Evolutionary conservation across 768 basidiomycete species (phyloP), one percentile per base, ranked within the genome.

Genomic region (Cubamyces lactineus): DNA sequence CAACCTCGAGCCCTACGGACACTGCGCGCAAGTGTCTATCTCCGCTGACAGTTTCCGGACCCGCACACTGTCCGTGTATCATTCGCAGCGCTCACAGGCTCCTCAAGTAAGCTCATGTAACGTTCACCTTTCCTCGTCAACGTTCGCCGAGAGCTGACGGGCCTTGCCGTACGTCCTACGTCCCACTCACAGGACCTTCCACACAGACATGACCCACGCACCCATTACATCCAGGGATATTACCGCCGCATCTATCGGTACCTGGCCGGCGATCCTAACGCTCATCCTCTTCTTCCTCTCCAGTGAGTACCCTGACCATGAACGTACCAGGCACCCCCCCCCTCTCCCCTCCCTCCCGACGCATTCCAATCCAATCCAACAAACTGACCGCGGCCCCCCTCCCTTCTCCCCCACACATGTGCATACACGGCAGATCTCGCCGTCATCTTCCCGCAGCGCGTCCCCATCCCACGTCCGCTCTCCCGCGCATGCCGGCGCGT

Each of bases 251-350:
- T 62, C 60, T 8, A 64, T 71, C 24, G 62, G 62, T 3, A 63
- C 67, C 16, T 71, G 70, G 68, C 59, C 61, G 11, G 66, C 71
- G 4, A 68, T 74, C 11, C 58, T 72, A 17, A 64, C 65, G 12
- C 50, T 74, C 2, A 48, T 72, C 21, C 50, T 74, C 19, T 74
- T 74, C 56, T 51, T 71, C 30, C 34, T 72, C 1, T 68, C 73
- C 11, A 74, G 72, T 73, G 40, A 24, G 70, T 62, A n/a, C n/a
- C 6, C 51, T 26, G 12, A 23, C 11, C 26, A 48, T 48, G 47
- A 30, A 30, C 8, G 3, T 8, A 8, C 28, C 47, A 42, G 41
- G n/a, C n/a, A 42, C 15, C 41, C n/a, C 4, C 6, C 24, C 3
- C 9, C 1, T 24, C 16, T 19, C 45, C 6, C 21, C 45, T 19